A percentile compares a stretch with the other conserved stretches of the same genome.
Evolutionary conservation across 1,284 basidiomycete species (phyloP).

Genomic region (Porogramme epimiltina): DNA sequence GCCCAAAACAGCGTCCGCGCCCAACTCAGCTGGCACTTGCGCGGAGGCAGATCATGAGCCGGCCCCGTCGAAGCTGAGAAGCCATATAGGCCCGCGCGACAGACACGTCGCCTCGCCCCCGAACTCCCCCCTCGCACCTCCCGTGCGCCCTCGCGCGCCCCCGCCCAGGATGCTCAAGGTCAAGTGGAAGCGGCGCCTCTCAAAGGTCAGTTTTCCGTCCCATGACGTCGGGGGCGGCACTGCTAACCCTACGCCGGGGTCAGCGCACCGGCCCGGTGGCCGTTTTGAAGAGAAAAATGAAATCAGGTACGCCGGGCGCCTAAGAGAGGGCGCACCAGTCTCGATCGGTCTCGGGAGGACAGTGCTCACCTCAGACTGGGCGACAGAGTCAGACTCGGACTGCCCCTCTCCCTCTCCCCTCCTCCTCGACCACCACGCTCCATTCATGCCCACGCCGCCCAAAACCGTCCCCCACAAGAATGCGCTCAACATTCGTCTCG

Average conservation of each 20-base stretch:
- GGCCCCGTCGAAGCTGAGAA: no score
- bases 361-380: not conserved
- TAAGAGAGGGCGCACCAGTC: not conserved
- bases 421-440: constrained; percentile 1
- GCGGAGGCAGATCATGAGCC: no score
- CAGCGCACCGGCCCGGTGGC: not conserved
- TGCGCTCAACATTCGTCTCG: constrained; percentile 67
- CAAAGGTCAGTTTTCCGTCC: no score
- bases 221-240: no score
- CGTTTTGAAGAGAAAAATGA: constrained; percentile 4
- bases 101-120: not conserved
- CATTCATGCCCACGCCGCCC: constrained; percentile 12
- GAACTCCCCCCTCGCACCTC: no score
- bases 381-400: no score
- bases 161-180: no score
- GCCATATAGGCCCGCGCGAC: not conserved
- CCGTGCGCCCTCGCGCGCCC: no score
- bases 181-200: no score
- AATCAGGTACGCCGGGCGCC: constrained; percentile 4
- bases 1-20: no score
- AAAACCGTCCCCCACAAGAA: constrained; percentile 30
- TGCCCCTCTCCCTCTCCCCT: not conserved
- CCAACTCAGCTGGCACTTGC: no score
- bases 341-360: constrained; percentile 15
- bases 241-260: no score